Base-by-base conservation (phyloP, 2,329 filamentous ascomycete species). In the Iodosphaeria phyllophila region DNA sequence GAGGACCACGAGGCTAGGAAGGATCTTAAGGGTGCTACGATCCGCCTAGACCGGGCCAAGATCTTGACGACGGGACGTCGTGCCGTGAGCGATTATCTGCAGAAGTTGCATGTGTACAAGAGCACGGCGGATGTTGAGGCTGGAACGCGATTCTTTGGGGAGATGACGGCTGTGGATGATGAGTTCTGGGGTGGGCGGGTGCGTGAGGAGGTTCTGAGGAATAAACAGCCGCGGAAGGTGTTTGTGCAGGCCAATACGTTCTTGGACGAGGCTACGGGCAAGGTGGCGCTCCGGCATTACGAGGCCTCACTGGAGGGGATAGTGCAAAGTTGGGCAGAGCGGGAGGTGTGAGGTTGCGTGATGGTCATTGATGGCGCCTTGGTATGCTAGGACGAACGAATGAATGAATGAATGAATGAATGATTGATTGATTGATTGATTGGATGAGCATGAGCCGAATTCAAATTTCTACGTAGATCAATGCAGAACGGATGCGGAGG, bases 181-280 rank as follows among this genome's bases (percentile, higher is more conserved):
- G 74, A 79, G 19, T 93, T 79, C 56, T 93, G 80, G 66, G 82
- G 75, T 28, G 70, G 66, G 34, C 75, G 74, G 51, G 68, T 93
- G 14, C 64, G 86, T 28, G 68, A 76, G 23, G 64, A 78, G 31
- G 77, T 86, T 13, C 50, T 86, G 20, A 58, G 62, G 38, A 77
- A 79, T 50, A 80, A 80, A 54, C 75, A 78, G 50, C 77, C 78
- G n/a, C 58, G 77, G 30, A 84, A 84, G 58, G 74, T 93, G 22
- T 93, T 92, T 54, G 82, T 93, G 27, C 84, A 93, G 56, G 82
- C 80, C 30, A 95, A 92, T 49, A 93, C 86, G 1, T 63, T 73
- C 28, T 43, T 89, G 20, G 68, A 75, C 32, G 62, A 68, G 45
- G 53, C 62, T 8, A 67, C 63, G 1, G 79, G 76, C 29, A 65